Base-by-base conservation (phyloP, 2,329 filamentous ascomycete genomes). In the Venturia carpophila region DNA sequence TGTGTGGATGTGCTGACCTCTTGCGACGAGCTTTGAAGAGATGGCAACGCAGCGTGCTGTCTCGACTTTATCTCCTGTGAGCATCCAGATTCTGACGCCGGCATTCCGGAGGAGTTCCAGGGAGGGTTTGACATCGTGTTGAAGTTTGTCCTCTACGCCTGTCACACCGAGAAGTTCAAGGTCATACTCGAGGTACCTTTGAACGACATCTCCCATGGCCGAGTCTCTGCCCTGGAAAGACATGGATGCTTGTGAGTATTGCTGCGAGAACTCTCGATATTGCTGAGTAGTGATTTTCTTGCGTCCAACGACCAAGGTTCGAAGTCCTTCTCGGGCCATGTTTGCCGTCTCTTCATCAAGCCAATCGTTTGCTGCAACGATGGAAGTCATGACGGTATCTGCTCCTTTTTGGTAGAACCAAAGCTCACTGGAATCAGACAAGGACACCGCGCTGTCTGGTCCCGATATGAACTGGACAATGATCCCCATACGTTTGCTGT, bases 321-420 rank as follows among this genome's bases (percentile, higher is more conserved):
- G 88, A 62, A 99, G 80, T 47, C 94, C 94, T 80, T 99, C 95
- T 60, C 94, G 87, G 6, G 95, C 95, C 95, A 99, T 99, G 74
- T 99, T 99, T n/a, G 91, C 91, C 0, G 94, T 97, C 75, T 99
- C 94, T 75, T 99, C 94, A 70, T 99, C 94, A 0, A 99, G 85
- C 95, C 94, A 99, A 78, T 99, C 94, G 72, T 97, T 99, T 21
- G 92, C 86, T 9, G 89, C 91, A 43, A 99, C 94, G 69, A 99
- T 97, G 3, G 88, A 84, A n/a, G 88, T 85, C 95, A 99, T 99
- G 68, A 99, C 93, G 0, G 94, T 97, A 74, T 99, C 95, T 2
- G 94, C 95, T 67, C 94, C 94, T 76, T 99, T 99, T 72, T 99
- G 92, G 73, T 93, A 97, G 78, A 99, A 99, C 90, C 93, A 97